Percentiles rank a stretch among this genome's conserved stretches.
Conservation (phyloP, 352 stramenopile species). For the Phytophthora crassamura region DNA sequence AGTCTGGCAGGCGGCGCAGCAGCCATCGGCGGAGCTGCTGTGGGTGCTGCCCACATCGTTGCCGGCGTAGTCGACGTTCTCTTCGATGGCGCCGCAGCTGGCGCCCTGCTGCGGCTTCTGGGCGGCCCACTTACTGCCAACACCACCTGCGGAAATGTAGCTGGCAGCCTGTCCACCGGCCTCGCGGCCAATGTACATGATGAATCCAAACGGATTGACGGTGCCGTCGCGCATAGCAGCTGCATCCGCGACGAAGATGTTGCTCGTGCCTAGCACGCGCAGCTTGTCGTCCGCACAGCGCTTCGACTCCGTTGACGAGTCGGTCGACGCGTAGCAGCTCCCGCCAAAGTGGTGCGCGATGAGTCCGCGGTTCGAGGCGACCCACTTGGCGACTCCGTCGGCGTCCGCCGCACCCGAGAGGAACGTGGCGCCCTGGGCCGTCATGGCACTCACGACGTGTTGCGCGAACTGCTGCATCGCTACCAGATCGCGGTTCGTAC, state of each 20-base stretch:
- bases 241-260: conserved; percentile 72
- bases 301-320: conserved; percentile 44
- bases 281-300: conserved; percentile 71
- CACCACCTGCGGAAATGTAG: conserved; percentile 34
- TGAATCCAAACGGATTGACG: conserved; percentile 73
- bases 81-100: conserved; percentile 36
- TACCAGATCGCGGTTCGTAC: conserved; percentile 52
- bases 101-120: conserved; percentile 8
- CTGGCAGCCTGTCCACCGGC: conserved; percentile 48
- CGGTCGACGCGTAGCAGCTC: conserved; percentile 70
- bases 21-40: conserved; percentile 28
- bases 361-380: conserved; percentile 33
- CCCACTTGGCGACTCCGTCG: conserved; percentile 48
- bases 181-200: conserved; percentile 77
- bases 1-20: conserved; percentile 40
- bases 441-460: conserved; percentile 50
- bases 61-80: conserved; percentile 44
- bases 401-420: conserved; percentile 39
- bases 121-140: conserved; percentile 19
- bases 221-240: conserved; percentile 70
- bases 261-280: conserved; percentile 64
- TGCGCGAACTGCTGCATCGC: conserved; percentile 62
- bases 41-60: conserved; percentile 31
- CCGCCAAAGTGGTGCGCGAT: conserved; percentile 72
- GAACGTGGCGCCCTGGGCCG: conserved; percentile 53